Evolutionary conservation across 768 basidiomycete genomes (phyloP).

Genomic region (Lyophyllum semitale): DNA sequence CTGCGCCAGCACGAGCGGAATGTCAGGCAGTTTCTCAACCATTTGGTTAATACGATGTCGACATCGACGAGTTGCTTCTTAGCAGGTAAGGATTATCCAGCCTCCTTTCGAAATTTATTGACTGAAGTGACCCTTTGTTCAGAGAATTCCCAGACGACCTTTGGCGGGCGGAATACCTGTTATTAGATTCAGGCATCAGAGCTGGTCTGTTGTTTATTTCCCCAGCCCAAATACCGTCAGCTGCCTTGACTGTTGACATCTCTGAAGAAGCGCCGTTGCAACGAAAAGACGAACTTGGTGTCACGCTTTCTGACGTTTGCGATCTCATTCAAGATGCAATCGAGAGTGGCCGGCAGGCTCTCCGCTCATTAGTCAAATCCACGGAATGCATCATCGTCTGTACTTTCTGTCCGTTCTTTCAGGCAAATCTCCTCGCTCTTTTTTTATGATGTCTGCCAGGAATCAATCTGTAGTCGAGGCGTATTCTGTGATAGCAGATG

Average conservation of each 20-base stretch:
- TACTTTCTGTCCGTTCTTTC: slow-evolving; percentile 34
- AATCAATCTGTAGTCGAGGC: slow-evolving; percentile 41
- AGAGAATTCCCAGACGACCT: slow-evolving; percentile 59
- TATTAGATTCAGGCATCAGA: slow-evolving; percentile 52
- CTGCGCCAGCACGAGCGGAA: slow-evolving; percentile 52
- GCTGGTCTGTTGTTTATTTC: slow-evolving; percentile 56
- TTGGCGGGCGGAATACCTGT: slow-evolving; percentile 49
- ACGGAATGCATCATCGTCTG: slow-evolving; percentile 54
- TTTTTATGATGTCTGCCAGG: slow-evolving; percentile 48
- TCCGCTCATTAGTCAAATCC: slow-evolving; percentile 55
- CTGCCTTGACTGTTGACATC: slow-evolving; percentile 28
- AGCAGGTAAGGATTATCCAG: slow-evolving; percentile 39
- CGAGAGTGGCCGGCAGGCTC: slow-evolving; percentile 42
- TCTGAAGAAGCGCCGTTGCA: slow-evolving; percentile 40
- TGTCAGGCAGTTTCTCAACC: slow-evolving; percentile 52
- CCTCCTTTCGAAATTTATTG: neutral
- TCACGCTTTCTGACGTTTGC: slow-evolving; percentile 47
- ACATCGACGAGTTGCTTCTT: slow-evolving; percentile 49
- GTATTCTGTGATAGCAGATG: slow-evolving; percentile 40
- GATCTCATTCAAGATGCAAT: slow-evolving; percentile 45
- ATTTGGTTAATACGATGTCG: slow-evolving; percentile 50
- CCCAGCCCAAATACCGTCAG: slow-evolving; percentile 45
- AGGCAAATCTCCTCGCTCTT: neutral
- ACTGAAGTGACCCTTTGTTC: slow-evolving; percentile 15
- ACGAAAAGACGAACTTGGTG: slow-evolving; percentile 40